Evolutionary conservation across 805 yeast genomes (phyloP).

Genomic region (Kregervanrija fluxuum): DNA sequence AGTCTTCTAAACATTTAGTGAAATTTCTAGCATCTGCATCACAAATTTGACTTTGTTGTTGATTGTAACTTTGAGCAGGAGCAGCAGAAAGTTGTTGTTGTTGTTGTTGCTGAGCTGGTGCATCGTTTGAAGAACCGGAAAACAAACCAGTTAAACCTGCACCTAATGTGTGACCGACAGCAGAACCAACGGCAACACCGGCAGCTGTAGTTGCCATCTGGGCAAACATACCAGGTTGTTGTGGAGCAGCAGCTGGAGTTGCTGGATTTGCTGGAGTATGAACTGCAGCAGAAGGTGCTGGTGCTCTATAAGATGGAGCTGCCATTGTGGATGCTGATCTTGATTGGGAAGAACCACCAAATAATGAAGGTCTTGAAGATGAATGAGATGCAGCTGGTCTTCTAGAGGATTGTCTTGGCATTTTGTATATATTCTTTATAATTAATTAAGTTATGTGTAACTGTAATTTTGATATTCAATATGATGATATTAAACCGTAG

Average conservation of each 20-base stretch:
- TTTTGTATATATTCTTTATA: slow-evolving; percentile 4
- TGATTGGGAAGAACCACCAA: slow-evolving; percentile 32
- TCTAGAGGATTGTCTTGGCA: slow-evolving; percentile 32
- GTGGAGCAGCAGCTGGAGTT: slow-evolving; percentile 41
- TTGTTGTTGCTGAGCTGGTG: slow-evolving; percentile 31
- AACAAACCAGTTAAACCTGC: slow-evolving; percentile 89
- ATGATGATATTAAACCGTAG: no score
- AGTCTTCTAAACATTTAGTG: slow-evolving; percentile 91
- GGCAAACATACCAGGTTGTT: slow-evolving; percentile 81
- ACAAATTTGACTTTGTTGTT: slow-evolving; percentile 52
- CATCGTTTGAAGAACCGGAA: slow-evolving; percentile 59
- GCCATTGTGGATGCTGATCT: slow-evolving; percentile 79
- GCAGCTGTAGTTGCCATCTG: slow-evolving; percentile 99
- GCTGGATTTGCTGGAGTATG: slow-evolving; percentile 31
- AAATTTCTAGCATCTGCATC: slow-evolving; percentile 91
- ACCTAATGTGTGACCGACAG: slow-evolving; percentile 94
- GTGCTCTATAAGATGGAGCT: slow-evolving; percentile 42
- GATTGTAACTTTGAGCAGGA: slow-evolving; percentile 20
- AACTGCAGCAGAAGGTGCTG: slow-evolving; percentile 41
- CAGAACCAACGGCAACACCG: slow-evolving; percentile 98
- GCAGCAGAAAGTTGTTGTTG: slow-evolving; percentile 29
- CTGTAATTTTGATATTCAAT: no score
- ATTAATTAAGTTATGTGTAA: no score
- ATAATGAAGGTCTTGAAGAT: slow-evolving; percentile 23
- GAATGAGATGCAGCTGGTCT: slow-evolving; percentile 32